Conservation (phyloP, 202 grass and related monocot genomes). For the Carex arenaria region DNA sequence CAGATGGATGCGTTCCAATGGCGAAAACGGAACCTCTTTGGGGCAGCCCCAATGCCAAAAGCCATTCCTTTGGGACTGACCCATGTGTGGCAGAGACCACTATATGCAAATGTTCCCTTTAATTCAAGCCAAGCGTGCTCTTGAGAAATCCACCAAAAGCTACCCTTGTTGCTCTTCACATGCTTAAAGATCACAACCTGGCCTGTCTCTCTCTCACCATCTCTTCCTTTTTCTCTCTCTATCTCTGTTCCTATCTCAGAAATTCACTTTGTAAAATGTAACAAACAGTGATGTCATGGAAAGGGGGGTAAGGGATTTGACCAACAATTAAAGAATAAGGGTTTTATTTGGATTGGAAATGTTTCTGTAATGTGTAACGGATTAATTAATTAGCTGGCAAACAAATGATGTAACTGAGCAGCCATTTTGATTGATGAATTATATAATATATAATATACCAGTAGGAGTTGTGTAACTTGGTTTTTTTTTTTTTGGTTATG, state of each 20-base stretch:
- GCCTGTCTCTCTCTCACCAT: neutral
- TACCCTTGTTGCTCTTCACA: constrained; percentile 41
- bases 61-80: constrained; percentile 52
- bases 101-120: constrained; percentile 23
- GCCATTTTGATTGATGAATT: constrained; percentile 15
- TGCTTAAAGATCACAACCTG: constrained; percentile 30
- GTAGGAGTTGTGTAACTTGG: constrained; percentile 6
- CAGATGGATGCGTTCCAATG: constrained; percentile 15
- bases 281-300: constrained; percentile 32
- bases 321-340: neutral
- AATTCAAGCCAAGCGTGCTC: constrained; percentile 59
- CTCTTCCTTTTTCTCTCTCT: neutral
- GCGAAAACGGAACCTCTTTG: constrained; percentile 27
- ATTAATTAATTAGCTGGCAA: too few relatives aligned
- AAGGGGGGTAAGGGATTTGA: constrained; percentile 3
- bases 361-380: constrained; percentile 7
- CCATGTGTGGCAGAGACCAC: constrained; percentile 30
- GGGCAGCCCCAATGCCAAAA: constrained; percentile 42
- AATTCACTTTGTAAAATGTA: constrained; percentile 15
- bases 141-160: constrained; percentile 67
- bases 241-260: neutral
- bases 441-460: neutral
- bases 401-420: constrained; percentile 9
- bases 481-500: constrained; percentile 18
- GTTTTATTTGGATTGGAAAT: neutral